Evolutionary conservation across 768 basidiomycete genomes (phyloP), one percentile per base, ranked within the genome.

Genomic region (Galerina sulciceps): DNA sequence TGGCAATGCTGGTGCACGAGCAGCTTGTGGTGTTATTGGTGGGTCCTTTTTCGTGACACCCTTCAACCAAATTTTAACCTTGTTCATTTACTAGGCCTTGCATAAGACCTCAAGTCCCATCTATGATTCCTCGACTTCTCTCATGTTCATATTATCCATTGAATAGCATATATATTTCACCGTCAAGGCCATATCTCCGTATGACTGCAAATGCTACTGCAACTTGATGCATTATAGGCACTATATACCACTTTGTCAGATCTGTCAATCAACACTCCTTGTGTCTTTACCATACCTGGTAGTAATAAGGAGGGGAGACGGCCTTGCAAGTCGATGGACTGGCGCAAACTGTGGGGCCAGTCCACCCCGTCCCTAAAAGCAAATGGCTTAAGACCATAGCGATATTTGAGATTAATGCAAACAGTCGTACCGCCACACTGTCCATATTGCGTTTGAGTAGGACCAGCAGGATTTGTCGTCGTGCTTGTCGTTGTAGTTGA

Each of bases 11-110:
- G 88, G 89, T 10, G 85, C 78, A 31, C 79, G 91, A 56, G 81
- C 84, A n/a, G 91, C 93, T 11, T 94, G 93, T 67, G 92, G 91
- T 64, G 84, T 93, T 50, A 90, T 93, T 63, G 90, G 89, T 84
- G 43, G 20, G 63, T 10, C 17, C 10, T 23, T 37, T 22, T 14
- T 50, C 26, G 9, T 40, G 26, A 22, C 20, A 4, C 26, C 20
- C 18, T 17, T 15, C 40, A 20, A 6, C n/a, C 49, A 26, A 18
- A 38, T 15, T 26, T 36, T 9, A 46, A 20, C 15, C n/a, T 15
- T 9, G 20, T 18, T 22, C 13, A 17, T 14, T 23, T n/a, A 17
- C 17, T 18, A 58, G 57, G 57, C 22, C 31, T 58, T 14, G 57
- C 57, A 23, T 52, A 35, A 57, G 26, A 31, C 26, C 26, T 31